Base-by-base conservation (phyloP, 2,329 filamentous ascomycete genomes). In the Colletotrichum graminicola region DNA sequence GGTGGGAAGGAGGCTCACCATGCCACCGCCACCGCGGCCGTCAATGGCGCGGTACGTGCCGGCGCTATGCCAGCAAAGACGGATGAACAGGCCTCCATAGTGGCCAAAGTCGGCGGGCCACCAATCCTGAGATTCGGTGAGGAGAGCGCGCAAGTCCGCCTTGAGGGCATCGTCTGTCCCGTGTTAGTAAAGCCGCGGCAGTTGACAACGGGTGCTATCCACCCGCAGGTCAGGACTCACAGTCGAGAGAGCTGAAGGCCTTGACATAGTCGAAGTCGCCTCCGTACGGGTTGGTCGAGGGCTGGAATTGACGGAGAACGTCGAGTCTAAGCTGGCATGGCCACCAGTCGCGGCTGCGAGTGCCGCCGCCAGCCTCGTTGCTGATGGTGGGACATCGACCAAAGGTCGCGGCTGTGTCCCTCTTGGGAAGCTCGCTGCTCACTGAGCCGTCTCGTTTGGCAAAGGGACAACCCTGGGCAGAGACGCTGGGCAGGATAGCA, bases 31-130 rank as follows among this genome's bases (percentile, higher is more conserved):
- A 67, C 93, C 93, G 73, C 93, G 92, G 47, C 92, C 92, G 75
- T 94, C 92, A 63, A 85, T 86, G 78, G 92, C 89, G 77, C 93
- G 91, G 83, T 94, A 94, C 62, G 92, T 95, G 72, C 93, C 93
- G 34, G 93, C 89, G 75, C 90, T 90, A 85, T 94, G 93, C 93
- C 93, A 95, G 72, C 92, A 90, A 91, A 94, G 91, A 69, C 93
- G 91, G 78, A 95, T 87, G 80, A 95, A 94, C 36, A 94, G 87
- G 80, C 92, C 92, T 75, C 92, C 92, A 76, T 94, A 95, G 85
- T 94, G 91, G 67, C 92, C 92, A 77, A 92, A 93, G 79, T 95
- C 93, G 41, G 93, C 93, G 0, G 93, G 93, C 93, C 93, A 95
- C 89, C 89, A 94, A 51, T 93, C 90, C 82, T 94, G 90, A 2